Percentiles rank a stretch among this genome's conserved stretches.
These are phyloP conservation scores for Acanthamoeba triangularis DNA, from an alignment of 208 protist genomes.

Conservation along the genomic window DNA sequence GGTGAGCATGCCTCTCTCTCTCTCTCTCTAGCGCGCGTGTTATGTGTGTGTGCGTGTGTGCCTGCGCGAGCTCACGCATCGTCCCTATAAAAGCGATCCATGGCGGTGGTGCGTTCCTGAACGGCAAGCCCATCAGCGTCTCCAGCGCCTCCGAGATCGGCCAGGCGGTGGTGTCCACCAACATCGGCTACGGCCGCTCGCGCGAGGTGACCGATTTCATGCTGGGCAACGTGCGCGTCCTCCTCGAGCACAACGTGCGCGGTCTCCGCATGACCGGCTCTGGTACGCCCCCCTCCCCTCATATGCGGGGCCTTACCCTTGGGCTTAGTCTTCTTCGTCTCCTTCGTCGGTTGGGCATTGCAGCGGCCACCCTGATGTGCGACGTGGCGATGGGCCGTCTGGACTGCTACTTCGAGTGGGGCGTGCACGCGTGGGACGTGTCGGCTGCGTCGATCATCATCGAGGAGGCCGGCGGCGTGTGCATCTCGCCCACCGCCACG, in stretches of 20 bases:
- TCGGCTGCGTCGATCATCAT: constrained; percentile 78
- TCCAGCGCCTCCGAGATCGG: constrained; percentile 37
- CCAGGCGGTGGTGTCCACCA: constrained; percentile 57
- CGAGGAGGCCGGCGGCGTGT: constrained; percentile 81
- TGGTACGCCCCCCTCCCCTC: neutral
- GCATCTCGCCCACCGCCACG: neutral
- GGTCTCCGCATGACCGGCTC: constrained; percentile 79
- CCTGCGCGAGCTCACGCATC: neutral
- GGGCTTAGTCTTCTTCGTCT: neutral
- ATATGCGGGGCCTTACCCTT: neutral
- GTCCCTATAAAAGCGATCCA: neutral
- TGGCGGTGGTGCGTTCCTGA: constrained; percentile 77
- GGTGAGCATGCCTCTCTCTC: too few relatives aligned
- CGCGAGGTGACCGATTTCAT: constrained; percentile 27
- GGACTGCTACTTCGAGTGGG: constrained; percentile 82
- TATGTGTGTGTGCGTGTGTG: neutral
- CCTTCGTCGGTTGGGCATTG: neutral
- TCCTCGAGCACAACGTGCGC: constrained; percentile 70
- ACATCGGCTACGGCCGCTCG: constrained; percentile 72
- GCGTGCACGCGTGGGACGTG: constrained; percentile 84
- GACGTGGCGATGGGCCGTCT: constrained; percentile 66
- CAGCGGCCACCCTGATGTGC: constrained; percentile 81
- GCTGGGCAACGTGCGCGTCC: constrained; percentile 63
- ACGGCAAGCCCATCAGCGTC: constrained; percentile 61
- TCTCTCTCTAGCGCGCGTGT: too few relatives aligned